Conservation (phyloP, 1,284 basidiomycete genomes). For the Cryptococcus sp. region DNA sequence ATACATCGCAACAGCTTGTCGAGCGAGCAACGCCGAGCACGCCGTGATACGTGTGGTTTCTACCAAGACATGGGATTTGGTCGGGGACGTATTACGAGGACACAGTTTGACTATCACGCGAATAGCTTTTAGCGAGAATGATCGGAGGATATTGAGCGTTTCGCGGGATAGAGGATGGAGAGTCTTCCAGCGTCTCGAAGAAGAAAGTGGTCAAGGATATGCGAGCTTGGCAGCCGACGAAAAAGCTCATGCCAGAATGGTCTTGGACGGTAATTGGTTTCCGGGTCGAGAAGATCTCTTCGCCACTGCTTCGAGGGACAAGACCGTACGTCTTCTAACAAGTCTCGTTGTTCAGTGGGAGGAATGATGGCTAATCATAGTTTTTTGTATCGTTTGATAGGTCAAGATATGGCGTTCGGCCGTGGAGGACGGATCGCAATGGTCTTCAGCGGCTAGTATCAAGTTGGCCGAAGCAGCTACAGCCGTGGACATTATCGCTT, state of each 20-base stretch:
- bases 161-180: constrained; percentile 93
- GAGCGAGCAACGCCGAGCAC: constrained; percentile 81
- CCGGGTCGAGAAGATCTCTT: constrained; percentile 67
- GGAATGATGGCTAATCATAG: not conserved
- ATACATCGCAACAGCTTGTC: constrained; percentile 88
- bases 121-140: constrained; percentile 83
- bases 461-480: constrained; percentile 51
- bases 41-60: constrained; percentile 85
- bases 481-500: constrained; percentile 40
- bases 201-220: constrained; percentile 53
- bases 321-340: constrained; percentile 64
- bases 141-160: constrained; percentile 74
- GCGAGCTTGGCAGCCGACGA: constrained; percentile 63
- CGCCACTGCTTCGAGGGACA: constrained; percentile 92
- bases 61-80: constrained; percentile 66
- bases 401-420: constrained; percentile 43
- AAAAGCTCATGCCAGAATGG: constrained; percentile 86
- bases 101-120: constrained; percentile 88
- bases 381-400: constrained; percentile 2
- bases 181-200: constrained; percentile 60
- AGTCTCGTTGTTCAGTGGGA: not conserved
- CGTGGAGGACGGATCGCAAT: constrained; percentile 11
- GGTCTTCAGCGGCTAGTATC: constrained; percentile 33
- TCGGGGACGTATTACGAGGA: constrained; percentile 73
- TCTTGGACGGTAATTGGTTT: constrained; percentile 92